Base-by-base conservation (phyloP, 116 monocot species). In the Iris pallida region DNA sequence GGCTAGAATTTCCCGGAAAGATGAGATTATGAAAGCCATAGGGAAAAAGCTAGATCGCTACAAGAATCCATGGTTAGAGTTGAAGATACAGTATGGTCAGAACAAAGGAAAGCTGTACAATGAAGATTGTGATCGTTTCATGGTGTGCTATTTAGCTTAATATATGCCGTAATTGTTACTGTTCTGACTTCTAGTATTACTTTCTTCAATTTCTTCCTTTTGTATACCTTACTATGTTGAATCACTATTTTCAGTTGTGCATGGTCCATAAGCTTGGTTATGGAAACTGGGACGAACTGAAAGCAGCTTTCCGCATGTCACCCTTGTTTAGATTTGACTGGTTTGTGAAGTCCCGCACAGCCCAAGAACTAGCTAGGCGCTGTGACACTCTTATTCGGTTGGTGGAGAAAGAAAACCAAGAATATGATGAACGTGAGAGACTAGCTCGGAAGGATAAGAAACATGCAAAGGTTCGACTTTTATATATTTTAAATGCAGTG, bases 341-440 rank as follows among this genome's bases (percentile, higher is more conserved):
- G 96, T 96, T 91, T 85, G 96, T 91, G 64, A 96, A 96, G 63
- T 96, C 96, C 4, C 89, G 96, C 30, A 96, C 96, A 42, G 84
- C 88, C 54, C 96, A 96, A 73, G 96, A 96, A 61, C 82, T 96
- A 45, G 86, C 86, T 11, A 81, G 92, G 75, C 83, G 96, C 7
- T 96, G 96, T 75, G 96, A 96, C 76, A 96, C 91, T 16, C 84
- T 96, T 49, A 91, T 96, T 70, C 86, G 96, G 0, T 74, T 96
- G 14, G 89, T 96, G 45, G 96, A 96, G 81, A 96, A 89, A 72
- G 96, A 96, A 68, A 96, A 96, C 64, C 96, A 96, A 75, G 96
- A 96, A 81, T 74, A 72, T 77, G 96, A 96, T 80, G 96, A 96
- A 64, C 82, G 81, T 4, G 92, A 89, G 64, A 77, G 96, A 67